Percentiles rank a stretch among this genome's conserved stretches.
These are phyloP conservation scores for Suillus placidus DNA, from an alignment of 768 basidiomycete genomes.

Conservation along the genomic window DNA sequence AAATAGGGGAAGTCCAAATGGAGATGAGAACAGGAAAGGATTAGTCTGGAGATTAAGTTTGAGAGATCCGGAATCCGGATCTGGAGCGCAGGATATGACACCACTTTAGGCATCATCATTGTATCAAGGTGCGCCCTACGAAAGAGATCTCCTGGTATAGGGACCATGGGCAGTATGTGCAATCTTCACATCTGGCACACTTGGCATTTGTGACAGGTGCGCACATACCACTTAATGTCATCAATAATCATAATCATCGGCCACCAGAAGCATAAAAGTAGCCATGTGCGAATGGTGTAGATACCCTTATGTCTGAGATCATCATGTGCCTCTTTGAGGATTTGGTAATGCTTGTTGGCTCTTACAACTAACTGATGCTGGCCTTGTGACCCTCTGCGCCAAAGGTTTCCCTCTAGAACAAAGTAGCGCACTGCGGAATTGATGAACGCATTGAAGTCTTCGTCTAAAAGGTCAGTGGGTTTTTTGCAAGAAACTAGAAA, in stretches of 20 bases:
- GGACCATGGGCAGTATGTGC: neutral
- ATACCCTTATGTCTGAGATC: conserved; percentile 9
- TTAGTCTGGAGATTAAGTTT: no score
- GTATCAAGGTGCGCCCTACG: no score
- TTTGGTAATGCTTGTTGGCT: neutral
- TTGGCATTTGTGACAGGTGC: conserved; percentile 3
- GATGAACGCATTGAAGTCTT: neutral
- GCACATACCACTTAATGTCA: conserved; percentile 3
- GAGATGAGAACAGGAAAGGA: no score
- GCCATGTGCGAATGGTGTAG: neutral
- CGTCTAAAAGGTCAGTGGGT: no score
- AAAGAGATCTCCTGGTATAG: neutral
- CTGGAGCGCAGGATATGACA: no score
- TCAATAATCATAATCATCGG: neutral
- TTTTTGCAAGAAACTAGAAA: no score
- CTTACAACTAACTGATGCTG: neutral
- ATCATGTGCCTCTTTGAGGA: neutral
- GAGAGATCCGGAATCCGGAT: no score
- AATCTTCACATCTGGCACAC: neutral
- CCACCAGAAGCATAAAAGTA: conserved; percentile 2
- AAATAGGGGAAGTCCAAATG: no score
- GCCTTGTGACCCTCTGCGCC: neutral
- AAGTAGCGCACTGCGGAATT: neutral
- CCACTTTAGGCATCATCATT: no score
- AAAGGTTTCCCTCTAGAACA: neutral